Base-by-base conservation (phyloP, 2,329 filamentous ascomycete species). In the Delphinella strobiligena region DNA sequence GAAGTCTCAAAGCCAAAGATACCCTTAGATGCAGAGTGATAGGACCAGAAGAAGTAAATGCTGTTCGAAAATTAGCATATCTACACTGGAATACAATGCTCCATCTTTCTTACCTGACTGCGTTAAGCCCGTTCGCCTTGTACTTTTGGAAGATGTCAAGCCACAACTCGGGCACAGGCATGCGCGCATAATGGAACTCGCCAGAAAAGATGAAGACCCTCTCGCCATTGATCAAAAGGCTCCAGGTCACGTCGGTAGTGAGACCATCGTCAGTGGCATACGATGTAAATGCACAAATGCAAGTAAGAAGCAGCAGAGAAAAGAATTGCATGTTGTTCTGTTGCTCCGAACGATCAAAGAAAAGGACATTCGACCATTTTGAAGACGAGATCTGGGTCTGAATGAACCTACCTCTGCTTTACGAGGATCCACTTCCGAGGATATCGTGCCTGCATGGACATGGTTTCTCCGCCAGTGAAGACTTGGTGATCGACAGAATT, bases 151-250 rank as follows among this genome's bases (percentile, higher is more conserved):
- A 54, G n/a, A 70, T 52, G 42, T 70, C 67, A 19, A 62, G 58
- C 66, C 67, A 71, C 11, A 71, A 53, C 39, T 64, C 64, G 1
- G 67, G 68, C 0, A 71, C 66, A 0, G 68, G 68, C 5, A 69
- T 60, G 4, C 67, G 59, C 61, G 62, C 69, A 50, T 72, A 73
- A 46, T 74, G 69, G 16, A 74, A 64, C 49, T 74, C 70, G 30
- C 70, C 70, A 11, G 65, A 64, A 49, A 68, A 72, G 32, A 74
- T 56, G 46, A 70, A 72, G 4, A 72, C 51, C 15, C 69, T 56
- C 47, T 72, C 61, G 19, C 64, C 66, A 37, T 72, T 65, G 38
- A 73, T 53, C 19, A 66, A 61, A 49, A 72, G 67, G 51, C 68
- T 72, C 70, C 69, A 72, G 52, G 69, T 58, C 1, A 73, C 68